Evolutionary conservation across 805 yeast genomes (phyloP), one percentile per base, ranked within the genome.

Genomic region (Spathaspora girioi): DNA sequence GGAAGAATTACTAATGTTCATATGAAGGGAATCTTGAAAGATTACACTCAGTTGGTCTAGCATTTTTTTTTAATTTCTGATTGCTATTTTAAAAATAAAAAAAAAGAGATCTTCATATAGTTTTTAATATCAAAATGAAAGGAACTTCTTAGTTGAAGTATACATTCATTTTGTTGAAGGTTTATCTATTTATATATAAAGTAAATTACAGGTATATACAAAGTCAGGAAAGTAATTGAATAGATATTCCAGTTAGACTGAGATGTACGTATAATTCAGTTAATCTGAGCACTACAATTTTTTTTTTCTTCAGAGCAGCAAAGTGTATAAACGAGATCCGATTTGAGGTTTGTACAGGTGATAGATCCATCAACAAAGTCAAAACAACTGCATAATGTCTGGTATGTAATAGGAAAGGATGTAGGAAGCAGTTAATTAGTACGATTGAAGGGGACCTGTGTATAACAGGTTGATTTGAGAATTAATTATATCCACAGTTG

Each of bases 1-100:
- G 96, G 97, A 45, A 94, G 91, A 76, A 82, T 94, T 62, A 94
- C 99, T 10, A 94, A 94, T 68, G 86, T 96, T 2, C 99, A 94
- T 69, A 87, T 94, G 96, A 86, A 91, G 67, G 98, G 97, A 51
- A 86, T 94, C 20, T 81, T 94, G 64, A 90, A 88, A 69, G 99
- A 94, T 64, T 94, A 91, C 53, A 69, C 77, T 10, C 76, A 70
- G 51, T 53, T 71, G 43, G 75, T 68, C 5, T 69, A 53, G 52
- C 32, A 12, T 9, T 31, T 19, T 12, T 5, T 26, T 40, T 14
- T 14, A 31, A 31, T 4, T n/a, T 31, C 35, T 35, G 17, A 35
- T 35, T 9, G 15, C 40, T 32, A 35, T 29, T 29, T 29, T 3
- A 10, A 29, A 29, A 29, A 29, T 11, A 4, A 10, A 29, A 29